Percentiles rank a stretch among this genome's conserved stretches.
Conservation (phyloP, 2,329 filamentous ascomycete genomes). For the Talaromyces pinophilus region DNA sequence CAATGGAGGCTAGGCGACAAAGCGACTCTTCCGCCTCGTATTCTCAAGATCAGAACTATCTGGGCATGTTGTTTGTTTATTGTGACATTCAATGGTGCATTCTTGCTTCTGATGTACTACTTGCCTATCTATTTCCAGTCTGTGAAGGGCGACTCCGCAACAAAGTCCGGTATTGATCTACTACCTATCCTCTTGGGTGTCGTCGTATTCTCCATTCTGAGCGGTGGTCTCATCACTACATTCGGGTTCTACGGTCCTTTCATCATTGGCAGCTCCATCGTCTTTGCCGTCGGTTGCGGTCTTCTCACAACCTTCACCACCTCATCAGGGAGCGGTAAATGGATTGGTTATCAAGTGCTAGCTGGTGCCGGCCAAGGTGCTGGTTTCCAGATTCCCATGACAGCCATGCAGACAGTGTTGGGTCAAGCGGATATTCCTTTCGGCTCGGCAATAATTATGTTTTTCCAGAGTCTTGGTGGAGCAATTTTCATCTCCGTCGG, state of each 20-base stretch:
- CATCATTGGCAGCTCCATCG: conserved; percentile 29
- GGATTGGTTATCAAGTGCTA: conserved; percentile 38
- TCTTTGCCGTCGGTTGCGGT: conserved; percentile 28
- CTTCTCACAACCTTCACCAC: conserved; percentile 27
- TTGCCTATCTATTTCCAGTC: conserved; percentile 53
- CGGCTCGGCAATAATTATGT: conserved; percentile 30
- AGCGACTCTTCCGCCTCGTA: conserved; percentile 41
- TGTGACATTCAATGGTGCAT: conserved; percentile 40
- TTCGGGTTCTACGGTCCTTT: conserved; percentile 32
- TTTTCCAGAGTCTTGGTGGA: conserved; percentile 35
- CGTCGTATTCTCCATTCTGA: conserved; percentile 32
- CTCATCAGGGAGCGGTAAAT: conserved; percentile 25
- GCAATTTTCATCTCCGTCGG: conserved; percentile 34
- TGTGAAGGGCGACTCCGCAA: conserved; percentile 36
- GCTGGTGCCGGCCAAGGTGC: conserved; percentile 28
- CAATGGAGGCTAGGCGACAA: conserved; percentile 44
- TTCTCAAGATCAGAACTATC: conserved; percentile 45
- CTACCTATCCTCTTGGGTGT: conserved; percentile 44
- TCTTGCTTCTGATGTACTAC: conserved; percentile 47
- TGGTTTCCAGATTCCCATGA: conserved; percentile 31
- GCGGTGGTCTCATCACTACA: conserved; percentile 32
- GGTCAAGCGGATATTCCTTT: conserved; percentile 32
- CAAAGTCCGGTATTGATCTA: conserved; percentile 45
- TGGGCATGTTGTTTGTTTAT: conserved; percentile 36
- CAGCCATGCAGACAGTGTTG: conserved; percentile 30